A percentile compares a stretch with the other conserved stretches of the same genome.
Evolutionary conservation across 2,329 filamentous ascomycete genomes (phyloP).

Genomic region (Fusarium protoensiforme): DNA sequence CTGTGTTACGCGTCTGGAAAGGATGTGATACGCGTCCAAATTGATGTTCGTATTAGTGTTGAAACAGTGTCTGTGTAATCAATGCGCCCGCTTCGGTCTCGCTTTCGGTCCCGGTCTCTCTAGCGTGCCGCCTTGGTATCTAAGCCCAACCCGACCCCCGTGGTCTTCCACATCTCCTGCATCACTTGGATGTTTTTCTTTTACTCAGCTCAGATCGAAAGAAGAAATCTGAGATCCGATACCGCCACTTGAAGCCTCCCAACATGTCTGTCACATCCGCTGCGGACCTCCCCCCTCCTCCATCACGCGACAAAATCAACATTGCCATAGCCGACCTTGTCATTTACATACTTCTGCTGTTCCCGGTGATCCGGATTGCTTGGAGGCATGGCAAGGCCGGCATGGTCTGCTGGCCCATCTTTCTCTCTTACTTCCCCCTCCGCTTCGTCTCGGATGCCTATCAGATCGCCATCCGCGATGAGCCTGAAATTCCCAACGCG

Average conservation of each 20-base stretch:
- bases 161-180: neutral
- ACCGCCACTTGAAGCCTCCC: neutral
- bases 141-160: neutral
- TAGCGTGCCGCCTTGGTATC: neutral
- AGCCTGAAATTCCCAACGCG: constrained; percentile 33
- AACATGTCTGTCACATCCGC: neutral
- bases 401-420: constrained; percentile 46
- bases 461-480: constrained; percentile 33
- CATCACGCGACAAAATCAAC: constrained; percentile 6
- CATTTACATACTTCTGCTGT: constrained; percentile 34
- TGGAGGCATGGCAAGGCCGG: constrained; percentile 45
- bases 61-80: neutral
- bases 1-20: neutral
- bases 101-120: neutral
- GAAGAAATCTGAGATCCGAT: neutral
- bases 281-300: neutral
- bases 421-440: constrained; percentile 36
- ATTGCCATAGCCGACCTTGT: constrained; percentile 36
- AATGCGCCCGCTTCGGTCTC: neutral
- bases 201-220: neutral
- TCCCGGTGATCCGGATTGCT: constrained; percentile 32
- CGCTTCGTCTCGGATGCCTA: constrained; percentile 41
- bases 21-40: neutral
- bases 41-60: neutral
- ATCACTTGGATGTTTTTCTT: neutral